Evolutionary conservation across 805 yeast species (phyloP).

Genomic region (Yarrowia sp.): DNA sequence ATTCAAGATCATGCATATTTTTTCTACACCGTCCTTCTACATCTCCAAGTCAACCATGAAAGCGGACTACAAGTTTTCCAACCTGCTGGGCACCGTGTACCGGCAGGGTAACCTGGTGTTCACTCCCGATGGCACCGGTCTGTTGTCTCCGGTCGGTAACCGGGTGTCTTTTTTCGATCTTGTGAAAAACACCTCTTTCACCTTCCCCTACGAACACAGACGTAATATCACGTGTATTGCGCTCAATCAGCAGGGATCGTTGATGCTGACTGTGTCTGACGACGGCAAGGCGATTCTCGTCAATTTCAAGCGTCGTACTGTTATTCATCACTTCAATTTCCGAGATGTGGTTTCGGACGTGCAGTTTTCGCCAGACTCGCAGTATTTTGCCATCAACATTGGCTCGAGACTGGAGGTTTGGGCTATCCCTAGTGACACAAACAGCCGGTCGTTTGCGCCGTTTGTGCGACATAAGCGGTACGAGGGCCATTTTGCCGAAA

Average conservation of each 20-base stretch:
- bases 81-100: constrained; percentile 90
- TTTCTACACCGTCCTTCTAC: background rate
- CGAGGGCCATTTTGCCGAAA: constrained; percentile 88
- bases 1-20: background rate
- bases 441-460: constrained; percentile 93
- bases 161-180: constrained; percentile 86
- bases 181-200: constrained; percentile 76
- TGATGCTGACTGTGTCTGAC: constrained; percentile 76
- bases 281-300: constrained; percentile 93
- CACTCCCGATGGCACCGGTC: constrained; percentile 78
- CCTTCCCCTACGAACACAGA: constrained; percentile 90
- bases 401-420: constrained; percentile 86
- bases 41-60: background rate
- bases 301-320: constrained; percentile 77
- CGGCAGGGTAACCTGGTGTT: constrained; percentile 86
- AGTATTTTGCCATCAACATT: constrained; percentile 77
- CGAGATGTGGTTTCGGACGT: constrained; percentile 70
- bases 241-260: constrained; percentile 74
- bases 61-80: constrained; percentile 55
- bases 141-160: constrained; percentile 92
- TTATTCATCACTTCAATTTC: constrained; percentile 90
- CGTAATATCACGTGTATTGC: constrained; percentile 77
- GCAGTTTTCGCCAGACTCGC: constrained; percentile 85
- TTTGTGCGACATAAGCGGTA: constrained; percentile 85
- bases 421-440: constrained; percentile 78